These are phyloP conservation scores for Staphylotrichum longicolle DNA, from an alignment of 495 filamentous ascomycete species.

Conservation along the genomic window DNA sequence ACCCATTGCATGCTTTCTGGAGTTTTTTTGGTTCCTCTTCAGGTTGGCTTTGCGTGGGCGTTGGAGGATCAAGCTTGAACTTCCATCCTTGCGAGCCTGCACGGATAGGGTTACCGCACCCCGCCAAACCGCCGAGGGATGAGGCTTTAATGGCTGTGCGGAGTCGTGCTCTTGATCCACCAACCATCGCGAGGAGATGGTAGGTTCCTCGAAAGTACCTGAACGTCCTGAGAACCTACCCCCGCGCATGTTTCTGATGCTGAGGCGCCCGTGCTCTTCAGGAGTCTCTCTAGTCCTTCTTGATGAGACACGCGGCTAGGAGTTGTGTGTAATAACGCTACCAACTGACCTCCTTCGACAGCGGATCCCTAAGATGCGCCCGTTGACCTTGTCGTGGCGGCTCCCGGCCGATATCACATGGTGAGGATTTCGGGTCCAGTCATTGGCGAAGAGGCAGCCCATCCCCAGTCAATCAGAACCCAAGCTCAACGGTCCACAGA, in stretches of 20 bases:
- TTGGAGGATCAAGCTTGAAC: no score
- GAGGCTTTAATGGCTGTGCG: constrained; percentile 22
- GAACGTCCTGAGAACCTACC: neutral
- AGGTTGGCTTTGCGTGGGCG: neutral
- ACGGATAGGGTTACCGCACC: neutral
- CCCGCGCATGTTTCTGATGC: neutral
- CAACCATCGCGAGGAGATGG: constrained; percentile 2
- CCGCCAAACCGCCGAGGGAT: constrained; percentile 15
- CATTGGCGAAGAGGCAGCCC: constrained; percentile 19
- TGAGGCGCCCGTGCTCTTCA: neutral
- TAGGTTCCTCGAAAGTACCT: no score
- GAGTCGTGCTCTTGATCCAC: constrained; percentile 22
- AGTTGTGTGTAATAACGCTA: no score
- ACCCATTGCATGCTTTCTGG: neutral
- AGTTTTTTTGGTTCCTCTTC: neutral
- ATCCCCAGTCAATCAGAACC: constrained; percentile 17
- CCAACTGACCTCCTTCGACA: neutral
- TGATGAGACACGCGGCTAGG: no score
- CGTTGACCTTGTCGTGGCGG: constrained; percentile 14
- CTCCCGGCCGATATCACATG: constrained; percentile 24
- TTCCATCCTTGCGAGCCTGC: neutral
- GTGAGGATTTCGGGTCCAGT: constrained; percentile 15
- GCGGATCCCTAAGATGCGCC: no score
- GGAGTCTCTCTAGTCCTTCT: no score
- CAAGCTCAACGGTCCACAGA: constrained; percentile 21